Evolutionary conservation across 768 basidiomycete genomes (phyloP).

Genomic region (Lentinus tigrinus): DNA sequence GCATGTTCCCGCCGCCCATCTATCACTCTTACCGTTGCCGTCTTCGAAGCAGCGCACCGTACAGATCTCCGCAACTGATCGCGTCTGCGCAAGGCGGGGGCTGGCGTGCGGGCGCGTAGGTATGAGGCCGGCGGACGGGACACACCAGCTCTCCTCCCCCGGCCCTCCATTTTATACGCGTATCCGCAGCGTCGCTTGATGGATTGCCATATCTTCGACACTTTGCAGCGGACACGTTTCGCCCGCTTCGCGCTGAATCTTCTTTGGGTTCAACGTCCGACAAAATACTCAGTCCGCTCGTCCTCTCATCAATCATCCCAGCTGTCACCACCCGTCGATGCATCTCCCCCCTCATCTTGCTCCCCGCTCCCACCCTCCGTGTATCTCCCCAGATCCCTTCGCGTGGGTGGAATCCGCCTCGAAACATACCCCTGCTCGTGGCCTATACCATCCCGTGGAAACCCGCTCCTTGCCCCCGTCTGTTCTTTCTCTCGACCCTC

Average conservation of each 20-base stretch:
- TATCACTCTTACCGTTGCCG: slow-evolving; percentile 8
- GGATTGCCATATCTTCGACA: slow-evolving; percentile 16
- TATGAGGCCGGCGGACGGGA: not conserved
- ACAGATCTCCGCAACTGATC: not conserved
- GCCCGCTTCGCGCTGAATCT: not conserved
- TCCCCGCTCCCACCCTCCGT: slow-evolving; percentile 15
- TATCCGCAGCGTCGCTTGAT: slow-evolving; percentile 5
- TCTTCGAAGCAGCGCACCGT: not conserved
- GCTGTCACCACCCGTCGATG: slow-evolving; percentile 24
- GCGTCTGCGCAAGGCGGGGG: slow-evolving; percentile 1
- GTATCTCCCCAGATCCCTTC: slow-evolving; percentile 13
- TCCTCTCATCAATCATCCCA: slow-evolving; percentile 24
- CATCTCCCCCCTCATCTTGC: slow-evolving; percentile 22
- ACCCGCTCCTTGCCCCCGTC: slow-evolving; percentile 24
- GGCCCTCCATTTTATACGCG: slow-evolving; percentile 8
- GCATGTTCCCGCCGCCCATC: not conserved
- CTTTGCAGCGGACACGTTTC: slow-evolving; percentile 7
- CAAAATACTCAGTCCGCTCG: slow-evolving; percentile 3
- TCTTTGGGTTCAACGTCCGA: slow-evolving; percentile 21
- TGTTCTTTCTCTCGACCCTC: slow-evolving; percentile 33
- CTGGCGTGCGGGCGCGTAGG: slow-evolving; percentile 1
- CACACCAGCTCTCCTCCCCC: not conserved
- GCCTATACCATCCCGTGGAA: slow-evolving; percentile 15
- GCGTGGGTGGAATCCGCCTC: slow-evolving; percentile 8
- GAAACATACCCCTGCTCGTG: slow-evolving; percentile 14